Base-by-base conservation (phyloP, 352 stramenopile species). In the Globisporangium cylindrosporum region DNA sequence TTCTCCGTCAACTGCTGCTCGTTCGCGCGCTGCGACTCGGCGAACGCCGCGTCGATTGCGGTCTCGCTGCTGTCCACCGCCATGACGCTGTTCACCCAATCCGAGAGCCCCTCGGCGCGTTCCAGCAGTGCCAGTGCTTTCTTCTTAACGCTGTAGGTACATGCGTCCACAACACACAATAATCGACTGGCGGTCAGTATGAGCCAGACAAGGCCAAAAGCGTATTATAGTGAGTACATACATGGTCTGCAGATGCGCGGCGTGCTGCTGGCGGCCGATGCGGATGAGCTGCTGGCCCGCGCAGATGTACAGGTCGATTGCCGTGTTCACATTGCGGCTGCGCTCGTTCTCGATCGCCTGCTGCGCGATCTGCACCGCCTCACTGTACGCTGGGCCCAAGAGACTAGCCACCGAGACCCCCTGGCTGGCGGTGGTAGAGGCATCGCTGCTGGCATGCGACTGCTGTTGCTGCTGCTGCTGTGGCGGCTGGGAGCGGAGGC, bases 41-140 rank as follows among this genome's bases (percentile, higher is more conserved):
- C 72, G 53, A 89, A 78, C n/a, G 85, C 85, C 1, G 65, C 71
- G 14, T 73, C 73, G 12, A 91, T 69, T 12, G 68, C 71, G 2
- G 67, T 72, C 56, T 75, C 79, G 53, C 70, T 77, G 22, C 53
- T 64, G 68, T 72, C 70, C 58, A 63, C 34, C 15, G 75, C 71
- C 56, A 84, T 69, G 9, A 91, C 73, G 6, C 81, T 69, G 7
- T 62, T 76, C 1, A 76, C 78, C 87, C 87, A 94, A 20, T 86
- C 83, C 9, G 86, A 81, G 12, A 94, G 65, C 0, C 77, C 81
- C 56, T 94, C 87, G 20, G 87, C 87, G 5, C 87, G 85, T 67
- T 92, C 77, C n/a, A 94, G 68, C 43, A 93, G 61, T 29, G 83
- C 75, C 5, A 92, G 74, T n/a, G 87, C 87, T 74, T 93, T 94